Base-by-base conservation (phyloP, 139 green algal species). In the Chlorella sorokiniana region DNA sequence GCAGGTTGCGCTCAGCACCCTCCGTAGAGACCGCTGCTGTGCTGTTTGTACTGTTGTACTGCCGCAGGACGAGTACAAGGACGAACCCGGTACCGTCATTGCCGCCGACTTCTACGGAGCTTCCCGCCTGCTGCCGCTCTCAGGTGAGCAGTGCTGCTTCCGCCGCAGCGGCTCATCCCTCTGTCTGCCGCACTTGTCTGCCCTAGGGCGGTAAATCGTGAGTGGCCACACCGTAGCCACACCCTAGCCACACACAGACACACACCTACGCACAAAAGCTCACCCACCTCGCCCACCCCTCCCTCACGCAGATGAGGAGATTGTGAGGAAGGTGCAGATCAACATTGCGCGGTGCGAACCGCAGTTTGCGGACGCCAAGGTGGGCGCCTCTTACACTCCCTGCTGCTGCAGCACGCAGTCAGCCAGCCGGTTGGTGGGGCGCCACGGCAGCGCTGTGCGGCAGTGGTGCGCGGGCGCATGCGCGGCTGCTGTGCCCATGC, bases 91-190 rank as follows among this genome's bases (percentile, higher is more conserved):
- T n/a, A 89, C 85, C n/a, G 95, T 98, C 25, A 93, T 98, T 71
- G 90, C 91, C 5, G 89, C 90, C 1, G 94, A 97, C 86, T 97
- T 97, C 71, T 98, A 98, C 86, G 85, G 92, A 35, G 89, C 92
- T 23, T 89, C 84, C 62, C 79, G 80, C n/a, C 85, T 98, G 67
- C 83, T 98, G 87, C 92, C 93, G 1, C 88, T 96, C 1, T 88
- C 78, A 8, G 93, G 75, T 70, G 14, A 18, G 75, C n/a, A n/a
- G n/a, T n/a, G n/a, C n/a, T n/a, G n/a, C n/a, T n/a, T n/a, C n/a
- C n/a, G n/a, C n/a, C n/a, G 16, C 6, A 29, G 6, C 18, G 56
- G 18, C 48, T 16, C 11, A 16, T 59, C 11, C 48, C 48, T 25
- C 16, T 59, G 48, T 59, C 14, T n/a, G n/a, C n/a, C 48, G 16